A percentile compares a stretch with the other conserved stretches of the same genome.
These are phyloP conservation scores for Scheffersomyces illinoinensis DNA, from an alignment of 1,139 yeast species.

Conservation along the genomic window DNA sequence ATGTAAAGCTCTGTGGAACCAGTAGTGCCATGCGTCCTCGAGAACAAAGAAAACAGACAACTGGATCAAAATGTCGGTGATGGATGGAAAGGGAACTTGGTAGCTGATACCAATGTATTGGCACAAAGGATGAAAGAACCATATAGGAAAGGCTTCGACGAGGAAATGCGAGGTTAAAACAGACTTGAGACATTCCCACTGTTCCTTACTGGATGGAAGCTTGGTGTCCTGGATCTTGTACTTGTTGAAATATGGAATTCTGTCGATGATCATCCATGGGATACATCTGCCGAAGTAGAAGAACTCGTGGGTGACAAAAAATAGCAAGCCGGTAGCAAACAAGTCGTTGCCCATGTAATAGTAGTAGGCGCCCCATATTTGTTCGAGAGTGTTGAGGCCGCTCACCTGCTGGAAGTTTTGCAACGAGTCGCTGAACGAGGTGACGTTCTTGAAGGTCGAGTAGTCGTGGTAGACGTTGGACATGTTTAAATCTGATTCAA, in stretches of 20 bases:
- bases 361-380: conserved; percentile 47
- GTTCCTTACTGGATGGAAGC: conserved; percentile 42
- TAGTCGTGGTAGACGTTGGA: conserved; percentile 42
- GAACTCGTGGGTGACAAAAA: conserved; percentile 43
- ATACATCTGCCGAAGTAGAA: conserved; percentile 48
- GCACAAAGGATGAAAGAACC: conserved; percentile 51
- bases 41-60: conserved; percentile 41
- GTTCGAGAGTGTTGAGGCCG: conserved; percentile 30
- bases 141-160: conserved; percentile 49
- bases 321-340: conserved; percentile 47
- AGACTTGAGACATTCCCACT: conserved; percentile 50
- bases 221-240: conserved; percentile 48
- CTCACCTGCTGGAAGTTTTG: conserved; percentile 34
- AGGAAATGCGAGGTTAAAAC: conserved; percentile 46
- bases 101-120: conserved; percentile 38
- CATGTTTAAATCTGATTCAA: conserved; percentile 3
- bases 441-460: conserved; percentile 38
- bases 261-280: conserved; percentile 48
- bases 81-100: conserved; percentile 42
- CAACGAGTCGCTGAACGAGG: conserved; percentile 38
- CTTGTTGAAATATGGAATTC: conserved; percentile 40
- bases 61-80: conserved; percentile 30
- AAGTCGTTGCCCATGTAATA: conserved; percentile 43
- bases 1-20: conserved; percentile 48
- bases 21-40: conserved; percentile 52